Evolutionary conservation across 2,329 filamentous ascomycete species (phyloP).

Genomic region (Fusarium siculi): DNA sequence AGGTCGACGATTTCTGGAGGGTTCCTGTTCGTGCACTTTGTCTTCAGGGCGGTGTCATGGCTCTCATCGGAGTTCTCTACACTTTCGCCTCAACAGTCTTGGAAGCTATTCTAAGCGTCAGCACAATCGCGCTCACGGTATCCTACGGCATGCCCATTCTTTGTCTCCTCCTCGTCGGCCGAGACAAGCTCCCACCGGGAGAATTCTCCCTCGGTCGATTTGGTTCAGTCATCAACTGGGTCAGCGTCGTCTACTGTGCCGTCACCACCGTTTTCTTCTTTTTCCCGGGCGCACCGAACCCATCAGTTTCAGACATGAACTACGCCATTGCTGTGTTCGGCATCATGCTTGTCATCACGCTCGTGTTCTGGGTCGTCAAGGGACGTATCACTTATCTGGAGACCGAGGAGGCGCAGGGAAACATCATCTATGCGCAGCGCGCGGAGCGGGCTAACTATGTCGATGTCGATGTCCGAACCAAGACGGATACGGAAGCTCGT

Average conservation of each 20-base stretch:
- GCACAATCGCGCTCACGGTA: slow-evolving; percentile 66
- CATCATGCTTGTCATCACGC: slow-evolving; percentile 61
- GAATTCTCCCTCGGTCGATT: slow-evolving; percentile 58
- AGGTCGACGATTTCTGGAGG: slow-evolving; percentile 59
- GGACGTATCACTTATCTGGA: slow-evolving; percentile 53
- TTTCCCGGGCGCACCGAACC: slow-evolving; percentile 59
- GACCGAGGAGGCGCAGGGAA: slow-evolving; percentile 43
- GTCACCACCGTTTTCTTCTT: slow-evolving; percentile 67
- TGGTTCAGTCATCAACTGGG: slow-evolving; percentile 58
- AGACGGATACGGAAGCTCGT: slow-evolving; percentile 6
- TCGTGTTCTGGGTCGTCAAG: slow-evolving; percentile 62
- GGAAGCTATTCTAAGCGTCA: slow-evolving; percentile 64
- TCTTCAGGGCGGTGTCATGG: slow-evolving; percentile 58
- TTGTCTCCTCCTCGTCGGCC: slow-evolving; percentile 59
- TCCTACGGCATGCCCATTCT: slow-evolving; percentile 61
- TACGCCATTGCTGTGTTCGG: slow-evolving; percentile 67
- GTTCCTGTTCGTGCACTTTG: slow-evolving; percentile 63
- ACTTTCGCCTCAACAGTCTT: slow-evolving; percentile 64
- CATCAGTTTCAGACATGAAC: slow-evolving; percentile 63
- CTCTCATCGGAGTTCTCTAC: slow-evolving; percentile 64
- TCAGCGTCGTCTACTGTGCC: slow-evolving; percentile 62
- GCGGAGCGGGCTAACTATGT: slow-evolving; percentile 28
- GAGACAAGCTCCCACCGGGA: slow-evolving; percentile 61
- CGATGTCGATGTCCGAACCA: slow-evolving; percentile 4
- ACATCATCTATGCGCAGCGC: slow-evolving; percentile 37